Evolutionary conservation across 1,139 yeast species (phyloP).

Genomic region (Arxiozyma slooffiae): DNA sequence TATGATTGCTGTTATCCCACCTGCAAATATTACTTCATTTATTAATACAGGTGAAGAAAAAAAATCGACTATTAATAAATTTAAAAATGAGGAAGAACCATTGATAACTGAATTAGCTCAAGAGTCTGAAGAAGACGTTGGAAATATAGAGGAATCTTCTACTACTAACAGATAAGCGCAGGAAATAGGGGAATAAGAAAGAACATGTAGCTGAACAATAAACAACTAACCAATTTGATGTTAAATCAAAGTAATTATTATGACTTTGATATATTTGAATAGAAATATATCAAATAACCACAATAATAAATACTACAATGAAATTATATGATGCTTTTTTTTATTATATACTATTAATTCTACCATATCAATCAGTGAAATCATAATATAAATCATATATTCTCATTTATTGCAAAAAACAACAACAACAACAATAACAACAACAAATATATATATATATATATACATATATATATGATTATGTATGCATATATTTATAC

Average conservation of each 20-base stretch:
- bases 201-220: not conserved
- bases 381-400: too few species aligned
- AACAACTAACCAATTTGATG: not conserved
- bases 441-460: too few species aligned
- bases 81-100: conserved; percentile 9
- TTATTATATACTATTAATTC: too few species aligned
- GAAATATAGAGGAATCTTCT: not conserved
- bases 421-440: not conserved
- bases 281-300: too few species aligned
- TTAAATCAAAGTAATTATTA: too few species aligned
- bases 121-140: conserved; percentile 6
- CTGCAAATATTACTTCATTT: conserved; percentile 66
- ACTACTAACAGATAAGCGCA: not conserved
- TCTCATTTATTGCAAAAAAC: not conserved
- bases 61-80: not conserved
- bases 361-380: not conserved
- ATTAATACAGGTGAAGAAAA: conserved; percentile 32
- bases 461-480: not conserved
- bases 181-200: not conserved
- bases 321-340: too few species aligned
- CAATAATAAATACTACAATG: not conserved
- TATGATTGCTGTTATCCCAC: conserved; percentile 87
- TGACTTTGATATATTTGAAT: not conserved
- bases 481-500: too few species aligned
- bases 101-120: conserved; percentile 7